Percentiles rank a stretch among this genome's conserved stretches.
Evolutionary conservation across 1,284 basidiomycete species (phyloP).

Genomic region (Entoloma clypeatum): DNA sequence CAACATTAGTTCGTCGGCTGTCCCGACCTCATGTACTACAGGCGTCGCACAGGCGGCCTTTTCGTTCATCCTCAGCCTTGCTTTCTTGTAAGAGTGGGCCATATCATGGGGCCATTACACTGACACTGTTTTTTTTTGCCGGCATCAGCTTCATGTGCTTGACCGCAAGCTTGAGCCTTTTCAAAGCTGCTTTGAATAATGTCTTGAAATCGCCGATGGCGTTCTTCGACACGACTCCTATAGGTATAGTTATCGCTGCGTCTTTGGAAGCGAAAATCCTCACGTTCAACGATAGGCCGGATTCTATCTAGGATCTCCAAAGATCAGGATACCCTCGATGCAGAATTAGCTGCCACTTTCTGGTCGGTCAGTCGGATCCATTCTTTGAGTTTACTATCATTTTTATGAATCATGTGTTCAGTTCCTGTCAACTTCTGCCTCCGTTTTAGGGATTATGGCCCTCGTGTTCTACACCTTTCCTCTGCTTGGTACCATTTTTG

Average conservation of each 20-base stretch:
- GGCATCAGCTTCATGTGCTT: conserved; percentile 50
- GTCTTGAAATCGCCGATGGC: conserved; percentile 67
- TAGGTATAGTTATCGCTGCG: conserved; percentile 46
- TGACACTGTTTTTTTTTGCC: background rate
- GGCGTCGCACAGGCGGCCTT: conserved; percentile 49
- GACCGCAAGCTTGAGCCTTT: conserved; percentile 58
- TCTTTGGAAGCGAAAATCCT: background rate
- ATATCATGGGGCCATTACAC: conserved; percentile 1
- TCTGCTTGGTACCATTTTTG: conserved; percentile 50
- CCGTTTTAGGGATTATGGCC: conserved; percentile 46
- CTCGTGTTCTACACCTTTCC: conserved; percentile 59
- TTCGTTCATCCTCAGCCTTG: conserved; percentile 51
- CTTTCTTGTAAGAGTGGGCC: conserved; percentile 53
- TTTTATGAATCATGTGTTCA: conserved; percentile 32
- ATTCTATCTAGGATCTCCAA: conserved; percentile 59
- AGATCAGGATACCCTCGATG: conserved; percentile 59
- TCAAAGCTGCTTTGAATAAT: conserved; percentile 49
- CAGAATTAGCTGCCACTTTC: conserved; percentile 42
- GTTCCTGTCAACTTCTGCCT: conserved; percentile 40
- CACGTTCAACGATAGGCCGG: conserved; percentile 38
- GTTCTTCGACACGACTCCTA: conserved; percentile 83
- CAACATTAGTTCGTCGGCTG: background rate
- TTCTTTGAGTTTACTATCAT: background rate
- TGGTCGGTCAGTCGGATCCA: conserved; percentile 28
- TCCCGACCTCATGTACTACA: conserved; percentile 10